Evolutionary conservation across 1,139 yeast genomes (phyloP).

Genomic region (Suhomyces guaymorum): DNA sequence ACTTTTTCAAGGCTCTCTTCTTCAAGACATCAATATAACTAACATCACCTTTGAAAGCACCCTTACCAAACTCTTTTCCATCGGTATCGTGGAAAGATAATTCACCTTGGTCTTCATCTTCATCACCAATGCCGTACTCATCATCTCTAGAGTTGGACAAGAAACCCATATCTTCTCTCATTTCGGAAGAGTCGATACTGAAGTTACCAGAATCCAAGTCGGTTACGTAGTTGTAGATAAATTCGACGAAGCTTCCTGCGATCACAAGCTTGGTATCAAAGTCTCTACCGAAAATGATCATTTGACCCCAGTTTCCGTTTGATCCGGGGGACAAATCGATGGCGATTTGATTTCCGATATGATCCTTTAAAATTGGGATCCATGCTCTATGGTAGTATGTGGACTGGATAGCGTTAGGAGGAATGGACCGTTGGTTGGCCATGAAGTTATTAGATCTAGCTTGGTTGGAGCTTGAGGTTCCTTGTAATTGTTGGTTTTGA

Average conservation of each 20-base stretch:
- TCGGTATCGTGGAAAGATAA: constrained; percentile 36
- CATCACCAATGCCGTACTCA: constrained; percentile 50
- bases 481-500: constrained; percentile 31
- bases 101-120: constrained; percentile 46
- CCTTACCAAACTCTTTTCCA: constrained; percentile 45
- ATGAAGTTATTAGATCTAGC: constrained; percentile 34
- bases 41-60: constrained; percentile 36
- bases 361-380: constrained; percentile 61
- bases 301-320: constrained; percentile 60
- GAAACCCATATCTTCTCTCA: constrained; percentile 26
- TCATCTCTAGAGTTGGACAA: constrained; percentile 32
- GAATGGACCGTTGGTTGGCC: constrained; percentile 55
- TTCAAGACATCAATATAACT: constrained; percentile 56
- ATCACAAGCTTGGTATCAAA: constrained; percentile 62
- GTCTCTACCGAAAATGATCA: constrained; percentile 64
- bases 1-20: constrained; percentile 47
- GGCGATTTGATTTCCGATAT: constrained; percentile 61
- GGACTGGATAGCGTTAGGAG: constrained; percentile 57
- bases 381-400: constrained; percentile 58
- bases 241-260: constrained; percentile 58
- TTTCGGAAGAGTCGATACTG: constrained; percentile 41
- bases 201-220: constrained; percentile 58
- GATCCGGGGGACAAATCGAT: constrained; percentile 65
- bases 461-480: constrained; percentile 20
- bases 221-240: constrained; percentile 46